Conservation (phyloP, 768 basidiomycete genomes). For the Amanita brunnescens region DNA sequence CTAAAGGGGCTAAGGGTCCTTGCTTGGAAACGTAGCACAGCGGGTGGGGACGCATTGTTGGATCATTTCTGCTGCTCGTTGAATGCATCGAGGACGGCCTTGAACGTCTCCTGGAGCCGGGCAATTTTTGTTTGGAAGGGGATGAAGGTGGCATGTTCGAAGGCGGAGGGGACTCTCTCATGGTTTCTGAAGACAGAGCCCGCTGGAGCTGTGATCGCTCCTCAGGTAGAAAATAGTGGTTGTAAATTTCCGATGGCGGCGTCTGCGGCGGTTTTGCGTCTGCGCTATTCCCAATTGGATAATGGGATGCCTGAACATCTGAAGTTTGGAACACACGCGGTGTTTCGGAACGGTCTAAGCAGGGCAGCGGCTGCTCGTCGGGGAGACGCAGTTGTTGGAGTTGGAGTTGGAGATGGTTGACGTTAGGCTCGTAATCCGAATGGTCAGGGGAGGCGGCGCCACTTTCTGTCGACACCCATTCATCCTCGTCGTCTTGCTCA, state of each 20-base stretch:
- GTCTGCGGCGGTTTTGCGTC: neutral
- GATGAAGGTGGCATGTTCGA: conserved; percentile 5
- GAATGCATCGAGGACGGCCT: conserved; percentile 63
- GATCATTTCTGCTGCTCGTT: conserved; percentile 25
- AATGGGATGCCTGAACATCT: neutral
- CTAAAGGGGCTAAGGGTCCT: conserved; percentile 50
- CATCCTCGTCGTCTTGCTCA: conserved; percentile 50
- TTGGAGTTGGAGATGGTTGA: neutral
- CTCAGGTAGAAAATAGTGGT: conserved; percentile 2
- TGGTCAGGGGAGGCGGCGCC: conserved; percentile 60
- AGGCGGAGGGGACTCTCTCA: neutral
- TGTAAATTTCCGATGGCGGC: neutral
- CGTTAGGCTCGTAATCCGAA: conserved; percentile 29
- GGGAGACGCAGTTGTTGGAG: neutral
- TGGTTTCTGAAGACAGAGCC: conserved; percentile 2
- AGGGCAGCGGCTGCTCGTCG: neutral
- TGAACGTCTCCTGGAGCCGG: conserved; percentile 33
- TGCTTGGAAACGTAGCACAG: conserved; percentile 42
- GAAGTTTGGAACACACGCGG: neutral
- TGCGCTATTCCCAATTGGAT: neutral
- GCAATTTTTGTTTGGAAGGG: conserved; percentile 19
- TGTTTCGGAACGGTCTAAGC: neutral
- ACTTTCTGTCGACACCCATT: conserved; percentile 74
- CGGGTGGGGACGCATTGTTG: conserved; percentile 58
- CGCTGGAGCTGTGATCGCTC: neutral